Evolutionary conservation across 306 rosid species (phyloP), one percentile per base, ranked within the genome.

Genomic region (Cucurbita argyrosperma): DNA sequence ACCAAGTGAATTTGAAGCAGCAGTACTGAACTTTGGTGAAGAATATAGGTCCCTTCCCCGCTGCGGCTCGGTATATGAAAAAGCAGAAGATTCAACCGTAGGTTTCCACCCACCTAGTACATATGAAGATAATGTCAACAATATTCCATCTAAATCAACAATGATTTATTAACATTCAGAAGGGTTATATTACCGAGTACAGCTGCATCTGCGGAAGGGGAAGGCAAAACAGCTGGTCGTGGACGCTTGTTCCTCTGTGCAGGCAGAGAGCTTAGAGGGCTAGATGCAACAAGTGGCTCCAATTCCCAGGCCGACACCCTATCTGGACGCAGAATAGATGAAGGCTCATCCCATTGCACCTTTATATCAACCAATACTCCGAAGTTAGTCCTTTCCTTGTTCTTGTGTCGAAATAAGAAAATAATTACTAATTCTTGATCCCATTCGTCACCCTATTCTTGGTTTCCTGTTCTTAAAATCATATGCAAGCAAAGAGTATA

Each of bases 281-380:
- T 81, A 46, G 83, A 79, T 52, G 90, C 84, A 75, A 93, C 84
- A 76, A 93, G 94, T 54, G 98, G 97, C 86, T 93, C 98, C 87
- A 93, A 80, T 73, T 93, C 98, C 98, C 98, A 93, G 43, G 98
- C 81, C 45, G 98, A 93, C 76, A 93, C 98, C 83, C 85, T 86
- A 71, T 93, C 98, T 45, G 98, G 98, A 75, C 98, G 97, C 84
- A 89, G 42, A 77, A 89, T 93, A 6, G 94, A 85, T 50, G 98
- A 93, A 6, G 94, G 92, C 71, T 93, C 98, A 82, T 93, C 98
- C 98, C 98, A 93, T 85, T 93, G 98, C 74, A 93, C 97, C 98
- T 92, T 86, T 84, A 74, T 40, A 76, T 16, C 47, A 64, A 77
- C 56, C 47, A 76, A 42, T 2, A 69, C 58, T 21, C 15, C 16